Percentiles rank a stretch among this genome's conserved stretches.
phyloP scores from a whole-genome alignment of 73 alveolate species.

The Tetrahymena malaccensis region DNA sequence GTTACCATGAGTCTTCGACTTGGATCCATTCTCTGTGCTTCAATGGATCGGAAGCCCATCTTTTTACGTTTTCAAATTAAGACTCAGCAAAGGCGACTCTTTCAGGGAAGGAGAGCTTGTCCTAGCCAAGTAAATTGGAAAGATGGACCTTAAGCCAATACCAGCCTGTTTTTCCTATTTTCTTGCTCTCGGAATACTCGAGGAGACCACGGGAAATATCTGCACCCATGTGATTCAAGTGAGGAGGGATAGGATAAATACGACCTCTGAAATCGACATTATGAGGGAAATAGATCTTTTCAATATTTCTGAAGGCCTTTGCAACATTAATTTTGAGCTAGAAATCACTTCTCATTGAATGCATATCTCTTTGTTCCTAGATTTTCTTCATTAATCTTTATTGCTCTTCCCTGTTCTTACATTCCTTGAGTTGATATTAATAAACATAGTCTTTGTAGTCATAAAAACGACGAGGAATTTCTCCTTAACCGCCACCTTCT shows the following conservation, averaged over 20 bases:
- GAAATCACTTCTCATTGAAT: constrained; percentile 71
- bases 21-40: constrained; percentile 69
- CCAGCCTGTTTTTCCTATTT: constrained; percentile 82
- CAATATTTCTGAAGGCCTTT: constrained; percentile 51
- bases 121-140: constrained; percentile 81
- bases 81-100: constrained; percentile 69
- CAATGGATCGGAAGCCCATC: constrained; percentile 78
- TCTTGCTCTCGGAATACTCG: constrained; percentile 72
- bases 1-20: constrained; percentile 83
- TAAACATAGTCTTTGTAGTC: constrained; percentile 56
- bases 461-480: constrained; percentile 58
- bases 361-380: constrained; percentile 65
- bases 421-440: constrained; percentile 41
- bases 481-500: constrained; percentile 82
- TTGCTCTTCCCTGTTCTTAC: constrained; percentile 53
- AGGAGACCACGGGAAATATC: constrained; percentile 87
- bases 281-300: constrained; percentile 82
- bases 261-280: constrained; percentile 96
- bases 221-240: constrained; percentile 72
- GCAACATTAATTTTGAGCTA: constrained; percentile 68
- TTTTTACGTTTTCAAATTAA: constrained; percentile 42
- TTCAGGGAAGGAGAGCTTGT: constrained; percentile 64
- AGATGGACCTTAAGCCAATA: constrained; percentile 88
- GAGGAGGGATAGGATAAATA: constrained; percentile 92
- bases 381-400: constrained; percentile 61